A percentile compares a stretch with the other conserved stretches of the same genome.
Conservation (phyloP, 2,329 filamentous ascomycete genomes). For the Calonectria multiphialidica region DNA sequence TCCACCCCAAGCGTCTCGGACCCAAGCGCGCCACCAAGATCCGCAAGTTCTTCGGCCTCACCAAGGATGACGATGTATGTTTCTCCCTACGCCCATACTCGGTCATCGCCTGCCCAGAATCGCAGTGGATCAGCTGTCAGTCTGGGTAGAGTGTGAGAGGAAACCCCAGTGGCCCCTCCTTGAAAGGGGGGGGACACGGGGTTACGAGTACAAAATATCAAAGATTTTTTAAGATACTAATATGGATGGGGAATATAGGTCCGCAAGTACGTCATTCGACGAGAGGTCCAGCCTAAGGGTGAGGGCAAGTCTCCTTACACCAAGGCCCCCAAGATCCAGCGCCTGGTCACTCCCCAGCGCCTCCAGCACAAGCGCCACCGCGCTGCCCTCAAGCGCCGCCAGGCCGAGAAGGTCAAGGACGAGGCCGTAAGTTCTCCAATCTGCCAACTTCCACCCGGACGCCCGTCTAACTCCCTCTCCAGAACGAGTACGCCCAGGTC, state of each 20-base stretch:
- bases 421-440: constrained; percentile 82
- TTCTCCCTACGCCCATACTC: constrained; percentile 64
- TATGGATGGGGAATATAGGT: constrained; percentile 69
- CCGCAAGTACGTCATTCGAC: constrained; percentile 99
- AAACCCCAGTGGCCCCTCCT: constrained; percentile 37
- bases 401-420: constrained; percentile 97
- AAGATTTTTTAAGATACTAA: constrained; percentile 51
- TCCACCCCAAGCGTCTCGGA: constrained; percentile 98
- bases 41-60: constrained; percentile 99
- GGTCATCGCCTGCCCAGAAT: constrained; percentile 78
- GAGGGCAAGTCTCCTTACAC: constrained; percentile 99
- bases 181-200: constrained; percentile 27
- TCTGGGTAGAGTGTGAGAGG: constrained; percentile 72
- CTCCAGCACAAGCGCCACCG: constrained; percentile 99
- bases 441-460: neutral
- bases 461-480: constrained; percentile 51
- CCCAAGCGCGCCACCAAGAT: constrained; percentile 99
- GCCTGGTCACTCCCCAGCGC: constrained; percentile 98
- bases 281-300: constrained; percentile 96
- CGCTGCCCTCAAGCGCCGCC: constrained; percentile 97
- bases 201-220: constrained; percentile 39
- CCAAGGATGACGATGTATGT: constrained; percentile 99
- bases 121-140: constrained; percentile 58
- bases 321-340: constrained; percentile 99
- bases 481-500: constrained; percentile 98